These are phyloP conservation scores for Amauroascus niger DNA, from an alignment of 2,329 filamentous ascomycete species.

Conservation along the genomic window DNA sequence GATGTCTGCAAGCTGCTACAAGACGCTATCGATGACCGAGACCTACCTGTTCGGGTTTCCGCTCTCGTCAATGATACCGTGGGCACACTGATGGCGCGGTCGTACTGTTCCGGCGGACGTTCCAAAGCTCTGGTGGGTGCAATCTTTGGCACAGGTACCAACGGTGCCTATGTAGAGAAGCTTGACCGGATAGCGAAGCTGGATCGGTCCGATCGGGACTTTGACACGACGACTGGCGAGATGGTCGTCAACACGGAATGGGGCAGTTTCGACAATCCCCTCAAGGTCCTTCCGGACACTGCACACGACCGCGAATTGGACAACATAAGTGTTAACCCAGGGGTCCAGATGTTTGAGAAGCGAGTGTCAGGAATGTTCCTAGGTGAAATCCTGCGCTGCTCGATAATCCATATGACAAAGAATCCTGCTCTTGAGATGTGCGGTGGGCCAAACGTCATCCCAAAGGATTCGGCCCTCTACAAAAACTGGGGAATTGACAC, in stretches of 20 bases:
- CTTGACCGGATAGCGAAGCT: conserved; percentile 74
- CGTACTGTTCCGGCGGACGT: conserved; percentile 85
- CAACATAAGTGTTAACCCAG: conserved; percentile 72
- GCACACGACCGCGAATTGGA: conserved; percentile 74
- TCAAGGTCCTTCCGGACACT: conserved; percentile 79
- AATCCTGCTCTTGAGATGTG: conserved; percentile 61
- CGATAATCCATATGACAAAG: conserved; percentile 62
- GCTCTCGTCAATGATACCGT: conserved; percentile 97
- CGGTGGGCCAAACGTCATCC: conserved; percentile 63
- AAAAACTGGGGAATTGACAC: conserved; percentile 86
- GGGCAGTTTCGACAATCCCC: conserved; percentile 94
- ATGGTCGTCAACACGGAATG: conserved; percentile 99
- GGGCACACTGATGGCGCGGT: conserved; percentile 92
- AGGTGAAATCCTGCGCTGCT: conserved; percentile 79
- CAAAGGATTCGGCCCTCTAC: conserved; percentile 57
- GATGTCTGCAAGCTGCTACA: conserved; percentile 90
- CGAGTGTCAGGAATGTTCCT: conserved; percentile 97
- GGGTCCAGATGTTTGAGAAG: conserved; percentile 98
- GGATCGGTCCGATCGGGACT: conserved; percentile 45
- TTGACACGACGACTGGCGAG: conserved; percentile 70
- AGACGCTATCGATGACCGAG: conserved; percentile 73
- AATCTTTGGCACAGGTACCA: conserved; percentile 96
- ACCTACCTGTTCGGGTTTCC: conserved; percentile 84
- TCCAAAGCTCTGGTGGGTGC: conserved; percentile 81
- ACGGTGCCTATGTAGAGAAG: conserved; percentile 95